Percentiles rank a stretch among this genome's conserved stretches.
phyloP scores from a whole-genome alignment of 2,329 filamentous ascomycete species.

The Aspergillus melleus region DNA sequence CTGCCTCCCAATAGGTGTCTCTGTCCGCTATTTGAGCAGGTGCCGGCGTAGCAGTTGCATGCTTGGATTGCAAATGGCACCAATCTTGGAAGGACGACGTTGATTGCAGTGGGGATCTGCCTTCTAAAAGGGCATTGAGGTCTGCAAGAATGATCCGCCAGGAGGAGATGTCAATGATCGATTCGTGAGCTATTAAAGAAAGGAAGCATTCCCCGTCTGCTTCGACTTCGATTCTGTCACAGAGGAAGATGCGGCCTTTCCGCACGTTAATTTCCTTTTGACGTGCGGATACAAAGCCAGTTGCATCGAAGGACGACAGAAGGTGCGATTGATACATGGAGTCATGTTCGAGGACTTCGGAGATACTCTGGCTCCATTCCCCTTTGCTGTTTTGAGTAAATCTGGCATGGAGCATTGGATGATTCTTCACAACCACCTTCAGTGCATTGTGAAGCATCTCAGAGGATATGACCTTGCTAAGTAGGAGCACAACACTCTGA shows the following conservation, averaged over 20 bases:
- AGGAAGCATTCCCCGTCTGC: neutral
- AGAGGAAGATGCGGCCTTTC: neutral
- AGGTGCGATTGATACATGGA: neutral
- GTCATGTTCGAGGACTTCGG: neutral
- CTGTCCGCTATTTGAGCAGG: too few relatives aligned
- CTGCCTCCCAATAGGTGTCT: too few relatives aligned
- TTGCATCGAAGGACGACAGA: neutral
- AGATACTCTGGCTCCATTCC: neutral
- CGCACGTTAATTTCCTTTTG: neutral
- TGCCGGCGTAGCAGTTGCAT: neutral
- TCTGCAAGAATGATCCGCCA: slow-evolving; percentile 1
- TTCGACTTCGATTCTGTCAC: slow-evolving; percentile 26
- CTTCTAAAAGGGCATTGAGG: neutral
- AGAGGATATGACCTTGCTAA: neutral
- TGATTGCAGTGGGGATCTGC: neutral
- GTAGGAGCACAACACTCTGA: neutral
- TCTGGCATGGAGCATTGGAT: neutral
- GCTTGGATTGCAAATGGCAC: neutral
- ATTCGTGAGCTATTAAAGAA: neutral
- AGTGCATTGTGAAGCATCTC: neutral
- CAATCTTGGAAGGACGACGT: neutral
- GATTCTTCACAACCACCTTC: neutral
- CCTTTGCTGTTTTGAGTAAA: neutral
- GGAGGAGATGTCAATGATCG: slow-evolving; percentile 4
- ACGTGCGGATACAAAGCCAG: neutral